phyloP scores from a whole-genome alignment of 345 rosid genomes.

The Toxicodendron radicans region DNA sequence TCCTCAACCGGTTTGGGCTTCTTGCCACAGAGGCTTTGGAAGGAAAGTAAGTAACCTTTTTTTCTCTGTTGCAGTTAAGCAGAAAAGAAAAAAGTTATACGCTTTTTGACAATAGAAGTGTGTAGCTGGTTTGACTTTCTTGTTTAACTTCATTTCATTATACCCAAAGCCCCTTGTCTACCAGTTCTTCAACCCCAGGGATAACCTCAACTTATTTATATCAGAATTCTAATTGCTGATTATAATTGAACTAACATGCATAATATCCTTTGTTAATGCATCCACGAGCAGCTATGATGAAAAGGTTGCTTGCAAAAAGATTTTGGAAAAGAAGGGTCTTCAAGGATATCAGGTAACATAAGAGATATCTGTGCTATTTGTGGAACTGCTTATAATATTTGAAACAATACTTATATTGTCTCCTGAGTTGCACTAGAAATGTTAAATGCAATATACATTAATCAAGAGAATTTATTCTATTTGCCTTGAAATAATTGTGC shows the following conservation, averaged over 20 bases:
- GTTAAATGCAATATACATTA: not conserved
- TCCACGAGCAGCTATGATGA: constrained; percentile 69
- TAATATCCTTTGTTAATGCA: constrained; percentile 24
- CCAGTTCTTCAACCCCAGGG: not conserved
- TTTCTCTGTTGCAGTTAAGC: not conserved
- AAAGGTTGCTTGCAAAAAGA: constrained; percentile 65
- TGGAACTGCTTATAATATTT: constrained; percentile 8
- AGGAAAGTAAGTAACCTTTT: constrained; percentile 65
- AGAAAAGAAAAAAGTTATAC: not conserved
- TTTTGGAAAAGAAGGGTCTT: constrained; percentile 81
- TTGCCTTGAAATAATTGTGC: constrained; percentile 33
- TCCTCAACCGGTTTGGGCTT: constrained; percentile 86
- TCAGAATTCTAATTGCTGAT: not conserved
- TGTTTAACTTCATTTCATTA: constrained; percentile 8
- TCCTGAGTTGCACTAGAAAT: not conserved
- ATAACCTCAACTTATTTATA: no score
- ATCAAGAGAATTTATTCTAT: constrained; percentile 6
- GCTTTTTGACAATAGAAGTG: constrained; percentile 1
- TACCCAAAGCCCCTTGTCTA: not conserved
- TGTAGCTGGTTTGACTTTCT: constrained; percentile 7
- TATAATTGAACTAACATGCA: constrained; percentile 16
- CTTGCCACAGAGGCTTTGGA: constrained; percentile 65
- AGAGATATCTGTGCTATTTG: constrained; percentile 15
- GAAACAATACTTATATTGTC: not conserved
- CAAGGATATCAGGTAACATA: constrained; percentile 82